Base-by-base conservation (phyloP, 2,329 filamentous ascomycete genomes). In the Cladosporium halotolerans region DNA sequence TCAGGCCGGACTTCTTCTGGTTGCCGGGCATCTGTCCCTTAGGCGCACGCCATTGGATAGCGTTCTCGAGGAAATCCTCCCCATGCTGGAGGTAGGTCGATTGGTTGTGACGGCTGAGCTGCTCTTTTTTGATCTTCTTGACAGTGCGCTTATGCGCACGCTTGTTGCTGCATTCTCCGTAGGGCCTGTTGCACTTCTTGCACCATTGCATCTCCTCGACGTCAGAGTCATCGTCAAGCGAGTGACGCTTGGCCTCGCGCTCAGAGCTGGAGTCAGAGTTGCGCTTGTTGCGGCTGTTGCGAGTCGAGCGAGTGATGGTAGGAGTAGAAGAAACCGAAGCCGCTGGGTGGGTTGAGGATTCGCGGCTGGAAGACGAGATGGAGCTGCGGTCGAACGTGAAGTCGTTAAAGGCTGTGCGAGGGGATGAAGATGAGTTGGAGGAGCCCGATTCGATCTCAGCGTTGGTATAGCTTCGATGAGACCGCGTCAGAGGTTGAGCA, bases 11-110 rank as follows among this genome's bases (percentile, higher is more conserved):
- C 28, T 38, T 44, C 8, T 18, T 31, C 38, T 34, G 32, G 45
- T 54, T 54, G 39, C 39, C 39, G 0, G 36, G 34, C 23, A 19
- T 34, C 16, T 54, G 52, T 9, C 13, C 6, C 23, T 49, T 54
- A 11, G 13, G 18, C 9, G 38, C 6, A 2, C 18, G 10, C n/a
- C 18, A 11, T 28, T 23, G 23, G 10, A 23, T 18, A 10, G 6
- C 13, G 4, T 23, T 40, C 36, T 47, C 32, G 1, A 43, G 23
- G 3, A 41, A 6, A 34, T 54, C 52, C n/a, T 48, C 52, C 7
- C 36, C 18, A 6, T 43, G 11, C n/a, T 54, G 45, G 13, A 42
- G n/a, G 23, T 36, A 13, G 0, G n/a, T 13, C 6, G 43, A 34
- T 4, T 53, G 50, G 2, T 41, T 31, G 0, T 16, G n/a, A 3